Conservation (phyloP, 2,329 filamentous ascomycete species). For the Rugonectria rugulosa region DNA sequence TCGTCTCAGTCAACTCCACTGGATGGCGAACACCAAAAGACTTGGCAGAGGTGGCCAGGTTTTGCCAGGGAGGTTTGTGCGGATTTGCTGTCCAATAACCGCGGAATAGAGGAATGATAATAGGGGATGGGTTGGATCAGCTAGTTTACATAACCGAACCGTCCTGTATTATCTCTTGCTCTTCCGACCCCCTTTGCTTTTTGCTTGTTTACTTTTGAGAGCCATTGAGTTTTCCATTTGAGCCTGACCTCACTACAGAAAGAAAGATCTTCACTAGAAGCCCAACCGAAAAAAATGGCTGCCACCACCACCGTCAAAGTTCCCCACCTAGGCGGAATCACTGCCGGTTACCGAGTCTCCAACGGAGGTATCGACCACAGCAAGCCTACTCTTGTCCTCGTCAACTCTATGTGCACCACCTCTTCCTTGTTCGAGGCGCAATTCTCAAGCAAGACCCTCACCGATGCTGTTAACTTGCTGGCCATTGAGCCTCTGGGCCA, state of each 20-base stretch:
- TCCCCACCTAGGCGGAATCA: conserved; percentile 57
- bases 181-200: neutral
- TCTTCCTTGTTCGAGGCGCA: conserved; percentile 54
- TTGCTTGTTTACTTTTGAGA: neutral
- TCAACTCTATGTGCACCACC: conserved; percentile 62
- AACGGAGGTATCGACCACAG: conserved; percentile 53
- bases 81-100: neutral
- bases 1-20: conserved; percentile 5
- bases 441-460: conserved; percentile 50
- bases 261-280: conserved; percentile 3
- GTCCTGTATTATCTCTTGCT: neutral
- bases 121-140: neutral
- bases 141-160: neutral
- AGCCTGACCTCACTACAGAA: neutral
- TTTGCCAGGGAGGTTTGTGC: neutral
- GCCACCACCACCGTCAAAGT: conserved; percentile 53
- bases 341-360: conserved; percentile 53
- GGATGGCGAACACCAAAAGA: neutral
- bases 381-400: conserved; percentile 60
- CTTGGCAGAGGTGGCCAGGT: neutral
- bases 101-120: neutral
- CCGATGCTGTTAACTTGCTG: conserved; percentile 54
- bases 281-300: conserved; percentile 38
- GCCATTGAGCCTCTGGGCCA: conserved; percentile 63
- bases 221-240: neutral